Evolutionary conservation across 2,329 filamentous ascomycete species (phyloP).

Genomic region (Trichoderma cornu-damae): DNA sequence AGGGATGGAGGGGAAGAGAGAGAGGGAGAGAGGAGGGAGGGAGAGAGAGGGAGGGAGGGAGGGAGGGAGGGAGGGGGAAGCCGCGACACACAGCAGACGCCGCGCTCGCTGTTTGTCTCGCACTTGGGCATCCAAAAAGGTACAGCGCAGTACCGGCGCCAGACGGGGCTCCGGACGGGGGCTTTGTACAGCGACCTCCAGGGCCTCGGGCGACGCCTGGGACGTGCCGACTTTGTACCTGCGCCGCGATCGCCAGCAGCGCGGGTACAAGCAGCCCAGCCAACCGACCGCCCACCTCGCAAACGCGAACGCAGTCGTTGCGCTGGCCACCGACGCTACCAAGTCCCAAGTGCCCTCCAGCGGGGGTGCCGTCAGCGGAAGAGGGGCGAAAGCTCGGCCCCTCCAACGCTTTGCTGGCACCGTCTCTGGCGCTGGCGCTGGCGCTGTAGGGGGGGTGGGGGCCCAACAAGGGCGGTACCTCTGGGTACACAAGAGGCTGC

Average conservation of each 20-base stretch:
- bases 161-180: constrained; percentile 2
- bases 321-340: constrained; percentile 22
- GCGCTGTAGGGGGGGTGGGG: constrained; percentile 3
- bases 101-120: neutral
- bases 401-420: constrained; percentile 10
- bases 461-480: constrained; percentile 13
- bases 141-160: constrained; percentile 5
- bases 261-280: neutral
- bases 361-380: constrained; percentile 24
- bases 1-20: neutral
- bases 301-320: constrained; percentile 18
- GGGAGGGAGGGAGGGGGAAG: constrained; percentile 2
- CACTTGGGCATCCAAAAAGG: neutral
- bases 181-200: constrained; percentile 13
- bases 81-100: neutral
- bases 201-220: constrained; percentile 5
- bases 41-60: neutral
- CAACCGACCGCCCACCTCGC: constrained; percentile 13
- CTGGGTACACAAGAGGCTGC: neutral
- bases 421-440: neutral
- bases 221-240: constrained; percentile 1
- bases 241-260: neutral
- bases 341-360: constrained; percentile 24
- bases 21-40: neutral
- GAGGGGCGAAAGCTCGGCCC: constrained; percentile 20